Conservation (phyloP, 31 red algal genomes). For the Porphyra umbilicalis region DNA sequence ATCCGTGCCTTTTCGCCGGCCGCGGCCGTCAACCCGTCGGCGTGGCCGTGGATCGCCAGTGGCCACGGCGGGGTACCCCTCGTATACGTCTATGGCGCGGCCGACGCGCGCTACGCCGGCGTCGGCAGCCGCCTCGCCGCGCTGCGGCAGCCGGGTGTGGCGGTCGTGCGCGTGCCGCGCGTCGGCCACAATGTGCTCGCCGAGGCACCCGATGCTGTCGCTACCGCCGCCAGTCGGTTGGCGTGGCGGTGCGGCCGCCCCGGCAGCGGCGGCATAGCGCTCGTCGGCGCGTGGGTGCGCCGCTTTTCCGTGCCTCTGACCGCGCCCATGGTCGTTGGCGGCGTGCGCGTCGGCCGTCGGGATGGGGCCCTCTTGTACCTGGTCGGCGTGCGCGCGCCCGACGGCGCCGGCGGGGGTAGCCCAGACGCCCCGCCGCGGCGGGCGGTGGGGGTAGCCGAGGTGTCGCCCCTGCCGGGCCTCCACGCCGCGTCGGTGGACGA, state of each 20-base stretch:
- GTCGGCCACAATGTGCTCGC: slow-evolving; percentile 34
- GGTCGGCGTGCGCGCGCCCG: not conserved
- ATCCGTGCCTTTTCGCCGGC: not conserved
- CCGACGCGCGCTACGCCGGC: slow-evolving; percentile 25
- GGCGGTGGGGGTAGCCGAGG: slow-evolving; percentile 35
- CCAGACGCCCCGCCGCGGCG: too few species aligned
- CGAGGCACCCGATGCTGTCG: slow-evolving; percentile 1
- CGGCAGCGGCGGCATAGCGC: not conserved
- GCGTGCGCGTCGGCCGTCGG: slow-evolving; percentile 7
- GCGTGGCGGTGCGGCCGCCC: not conserved
- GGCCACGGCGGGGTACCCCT: not conserved
- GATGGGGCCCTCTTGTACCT: slow-evolving; percentile 31
- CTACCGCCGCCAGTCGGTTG: not conserved
- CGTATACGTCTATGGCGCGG: slow-evolving; percentile 31
- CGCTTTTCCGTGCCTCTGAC: slow-evolving; percentile 27
- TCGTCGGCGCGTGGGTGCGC: not conserved
- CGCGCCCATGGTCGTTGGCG: slow-evolving; percentile 14
- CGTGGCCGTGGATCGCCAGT: slow-evolving; percentile 15
- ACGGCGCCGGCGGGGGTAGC: not conserved
- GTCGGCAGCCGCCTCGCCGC: slow-evolving; percentile 1
- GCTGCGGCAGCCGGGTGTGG: not conserved
- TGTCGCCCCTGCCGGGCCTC: slow-evolving; percentile 58
- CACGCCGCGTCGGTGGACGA: slow-evolving; percentile 15
- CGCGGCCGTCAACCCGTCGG: slow-evolving; percentile 7
- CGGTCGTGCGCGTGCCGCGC: slow-evolving; percentile 2